phyloP scores from a whole-genome alignment of 1,284 basidiomycete genomes.

The Ganoderma lucidum region DNA sequence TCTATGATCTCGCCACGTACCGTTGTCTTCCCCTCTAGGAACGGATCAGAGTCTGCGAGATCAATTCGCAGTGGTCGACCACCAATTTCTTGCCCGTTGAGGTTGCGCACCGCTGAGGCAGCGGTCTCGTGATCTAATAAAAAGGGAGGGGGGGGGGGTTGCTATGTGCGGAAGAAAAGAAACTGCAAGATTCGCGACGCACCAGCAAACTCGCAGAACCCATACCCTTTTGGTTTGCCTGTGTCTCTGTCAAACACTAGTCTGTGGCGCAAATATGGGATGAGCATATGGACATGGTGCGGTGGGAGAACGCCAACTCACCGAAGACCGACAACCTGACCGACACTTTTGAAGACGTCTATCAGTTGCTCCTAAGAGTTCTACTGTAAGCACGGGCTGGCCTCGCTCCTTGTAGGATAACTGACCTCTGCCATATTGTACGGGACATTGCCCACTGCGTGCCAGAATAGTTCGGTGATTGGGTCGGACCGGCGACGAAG shows the following conservation, averaged over 20 bases:
- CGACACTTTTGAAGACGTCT: slow-evolving; percentile 87
- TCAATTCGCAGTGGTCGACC: slow-evolving; percentile 80
- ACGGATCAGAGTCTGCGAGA: slow-evolving; percentile 60
- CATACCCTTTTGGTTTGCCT: slow-evolving; percentile 96
- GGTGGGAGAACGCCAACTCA: slow-evolving; percentile 39
- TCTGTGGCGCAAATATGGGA: slow-evolving; percentile 50
- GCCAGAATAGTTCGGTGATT: not conserved
- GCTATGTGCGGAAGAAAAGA: slow-evolving; percentile 25
- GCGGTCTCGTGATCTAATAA: slow-evolving; percentile 90
- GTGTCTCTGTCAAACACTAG: slow-evolving; percentile 96
- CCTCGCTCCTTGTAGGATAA: slow-evolving; percentile 15
- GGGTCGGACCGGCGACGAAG: not conserved
- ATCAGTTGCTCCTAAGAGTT: slow-evolving; percentile 73
- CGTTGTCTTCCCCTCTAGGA: slow-evolving; percentile 59
- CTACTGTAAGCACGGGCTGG: slow-evolving; percentile 7
- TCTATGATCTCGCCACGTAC: slow-evolving; percentile 71
- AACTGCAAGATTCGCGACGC: slow-evolving; percentile 46
- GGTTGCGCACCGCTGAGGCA: slow-evolving; percentile 78
- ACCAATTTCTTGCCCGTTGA: slow-evolving; percentile 76
- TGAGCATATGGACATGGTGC: slow-evolving; percentile 12
- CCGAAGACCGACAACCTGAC: slow-evolving; percentile 90
- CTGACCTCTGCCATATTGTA: slow-evolving; percentile 84
- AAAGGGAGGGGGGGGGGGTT: not conserved
- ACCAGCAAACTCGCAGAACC: slow-evolving; percentile 98
- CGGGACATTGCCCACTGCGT: slow-evolving; percentile 83